Evolutionary conservation across 495 filamentous ascomycete genomes (phyloP).

Genomic region (Penicillium silybi): DNA sequence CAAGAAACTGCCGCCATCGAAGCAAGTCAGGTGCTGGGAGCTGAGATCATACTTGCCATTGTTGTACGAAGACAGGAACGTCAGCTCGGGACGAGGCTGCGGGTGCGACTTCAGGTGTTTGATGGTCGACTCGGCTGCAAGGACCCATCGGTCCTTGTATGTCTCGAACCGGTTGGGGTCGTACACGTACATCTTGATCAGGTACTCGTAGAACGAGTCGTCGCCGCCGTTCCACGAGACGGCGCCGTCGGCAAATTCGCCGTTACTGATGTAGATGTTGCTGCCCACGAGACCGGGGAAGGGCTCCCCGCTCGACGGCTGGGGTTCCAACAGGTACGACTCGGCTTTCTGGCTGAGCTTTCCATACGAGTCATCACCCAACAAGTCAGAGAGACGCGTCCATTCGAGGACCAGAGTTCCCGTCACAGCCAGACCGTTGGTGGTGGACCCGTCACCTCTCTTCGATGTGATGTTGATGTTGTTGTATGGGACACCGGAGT

Average conservation of each 20-base stretch:
- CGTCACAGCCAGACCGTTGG: conserved; percentile 67
- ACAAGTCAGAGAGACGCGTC: conserved; percentile 77
- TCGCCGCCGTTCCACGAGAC: conserved; percentile 80
- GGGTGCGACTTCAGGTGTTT: conserved; percentile 71
- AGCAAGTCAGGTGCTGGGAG: conserved; percentile 73
- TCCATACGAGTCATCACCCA: conserved; percentile 62
- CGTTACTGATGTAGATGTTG: conserved; percentile 58
- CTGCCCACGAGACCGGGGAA: conserved; percentile 77
- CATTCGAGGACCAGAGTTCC: conserved; percentile 81
- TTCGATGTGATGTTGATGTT: conserved; percentile 55
- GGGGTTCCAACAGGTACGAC: conserved; percentile 65
- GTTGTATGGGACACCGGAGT: conserved; percentile 74
- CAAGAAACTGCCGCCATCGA: conserved; percentile 83
- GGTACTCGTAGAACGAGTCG: conserved; percentile 88
- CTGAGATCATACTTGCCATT: conserved; percentile 46
- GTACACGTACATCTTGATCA: conserved; percentile 92
- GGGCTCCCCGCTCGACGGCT: conserved; percentile 59
- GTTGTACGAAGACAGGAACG: conserved; percentile 65
- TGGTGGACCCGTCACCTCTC: conserved; percentile 44
- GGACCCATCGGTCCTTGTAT: conserved; percentile 72
- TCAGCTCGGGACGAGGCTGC: conserved; percentile 62
- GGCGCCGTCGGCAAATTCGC: conserved; percentile 59
- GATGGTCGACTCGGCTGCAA: conserved; percentile 74
- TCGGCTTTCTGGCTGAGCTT: conserved; percentile 64
- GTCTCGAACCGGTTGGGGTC: conserved; percentile 58